These are phyloP conservation scores for Aspergillus panamensis DNA, from an alignment of 495 filamentous ascomycete species.

Conservation along the genomic window DNA sequence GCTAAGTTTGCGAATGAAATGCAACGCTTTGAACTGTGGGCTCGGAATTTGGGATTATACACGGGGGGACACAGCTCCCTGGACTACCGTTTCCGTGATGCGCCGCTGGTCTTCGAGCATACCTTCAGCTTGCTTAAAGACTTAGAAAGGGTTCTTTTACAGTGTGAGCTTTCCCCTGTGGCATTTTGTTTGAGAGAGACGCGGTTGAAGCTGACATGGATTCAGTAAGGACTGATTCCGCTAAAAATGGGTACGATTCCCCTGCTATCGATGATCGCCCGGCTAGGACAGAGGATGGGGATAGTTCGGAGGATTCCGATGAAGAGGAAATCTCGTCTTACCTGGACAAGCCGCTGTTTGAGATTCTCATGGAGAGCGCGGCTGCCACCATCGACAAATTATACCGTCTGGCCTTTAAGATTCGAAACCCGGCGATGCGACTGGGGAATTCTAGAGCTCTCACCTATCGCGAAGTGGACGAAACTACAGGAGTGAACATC, in stretches of 20 bases:
- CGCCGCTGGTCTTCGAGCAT: slow-evolving; percentile 1
- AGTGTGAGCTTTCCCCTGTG: neutral
- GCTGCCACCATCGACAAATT: slow-evolving; percentile 8
- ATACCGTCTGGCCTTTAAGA: slow-evolving; percentile 9
- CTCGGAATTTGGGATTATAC: slow-evolving; percentile 5
- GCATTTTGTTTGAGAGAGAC: neutral
- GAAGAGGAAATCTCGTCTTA: slow-evolving; percentile 9
- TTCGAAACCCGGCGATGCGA: slow-evolving; percentile 8
- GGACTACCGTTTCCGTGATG: slow-evolving; percentile 9
- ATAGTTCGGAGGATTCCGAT: neutral
- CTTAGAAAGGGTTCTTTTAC: neutral
- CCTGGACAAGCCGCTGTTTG: slow-evolving; percentile 1
- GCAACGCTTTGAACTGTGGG: slow-evolving; percentile 11
- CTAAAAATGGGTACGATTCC: neutral
- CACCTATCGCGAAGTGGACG: neutral
- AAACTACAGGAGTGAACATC: neutral
- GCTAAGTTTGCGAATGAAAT: slow-evolving; percentile 1
- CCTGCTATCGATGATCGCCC: neutral
- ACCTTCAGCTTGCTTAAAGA: slow-evolving; percentile 3
- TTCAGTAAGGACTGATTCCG: neutral
- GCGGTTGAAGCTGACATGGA: neutral
- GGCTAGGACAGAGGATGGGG: neutral
- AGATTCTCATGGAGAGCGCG: neutral
- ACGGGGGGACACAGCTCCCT: slow-evolving; percentile 5
- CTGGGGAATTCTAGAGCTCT: slow-evolving; percentile 6